Conservation (phyloP, 1,139 yeast genomes). For the Geotrichum carabidarum region DNA sequence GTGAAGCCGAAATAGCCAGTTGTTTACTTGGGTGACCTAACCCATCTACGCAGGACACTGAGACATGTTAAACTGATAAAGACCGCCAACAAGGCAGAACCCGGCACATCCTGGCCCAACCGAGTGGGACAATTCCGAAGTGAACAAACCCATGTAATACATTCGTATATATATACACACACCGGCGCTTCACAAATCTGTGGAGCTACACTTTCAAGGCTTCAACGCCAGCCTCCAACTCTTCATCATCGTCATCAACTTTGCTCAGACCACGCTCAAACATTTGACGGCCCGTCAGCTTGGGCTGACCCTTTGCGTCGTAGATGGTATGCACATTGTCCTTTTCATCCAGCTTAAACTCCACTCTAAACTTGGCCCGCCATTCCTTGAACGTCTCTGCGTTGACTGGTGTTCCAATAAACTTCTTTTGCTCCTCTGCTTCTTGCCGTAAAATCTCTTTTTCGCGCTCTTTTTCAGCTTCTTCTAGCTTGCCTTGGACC, state of each 20-base stretch:
- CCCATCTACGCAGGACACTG: not conserved
- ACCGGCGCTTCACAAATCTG: too few species aligned
- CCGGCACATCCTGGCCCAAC: too few species aligned
- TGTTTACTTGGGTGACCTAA: not conserved
- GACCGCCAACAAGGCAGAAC: too few species aligned
- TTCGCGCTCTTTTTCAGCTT: slow-evolving; percentile 55
- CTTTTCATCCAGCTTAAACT: slow-evolving; percentile 46
- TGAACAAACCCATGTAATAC: not conserved
- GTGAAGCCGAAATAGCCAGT: slow-evolving; percentile 2
- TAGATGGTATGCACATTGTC: slow-evolving; percentile 47
- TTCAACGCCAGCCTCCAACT: slow-evolving; percentile 22
- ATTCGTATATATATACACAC: not conserved
- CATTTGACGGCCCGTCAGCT: slow-evolving; percentile 79
- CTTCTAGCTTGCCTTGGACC: slow-evolving; percentile 54
- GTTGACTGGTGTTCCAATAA: slow-evolving; percentile 75
- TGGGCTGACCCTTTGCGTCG: slow-evolving; percentile 57
- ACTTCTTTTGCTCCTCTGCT: slow-evolving; percentile 69
- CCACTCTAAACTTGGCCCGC: slow-evolving; percentile 59
- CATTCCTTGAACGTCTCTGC: slow-evolving; percentile 62
- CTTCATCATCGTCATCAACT: slow-evolving; percentile 49
- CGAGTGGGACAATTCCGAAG: too few species aligned
- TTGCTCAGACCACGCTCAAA: slow-evolving; percentile 84
- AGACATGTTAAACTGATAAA: too few species aligned
- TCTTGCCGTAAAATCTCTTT: slow-evolving; percentile 52
- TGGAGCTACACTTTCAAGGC: slow-evolving; percentile 12